Evolutionary conservation across 345 rosid genomes (phyloP).

Genomic region (Limnanthes douglasii): DNA sequence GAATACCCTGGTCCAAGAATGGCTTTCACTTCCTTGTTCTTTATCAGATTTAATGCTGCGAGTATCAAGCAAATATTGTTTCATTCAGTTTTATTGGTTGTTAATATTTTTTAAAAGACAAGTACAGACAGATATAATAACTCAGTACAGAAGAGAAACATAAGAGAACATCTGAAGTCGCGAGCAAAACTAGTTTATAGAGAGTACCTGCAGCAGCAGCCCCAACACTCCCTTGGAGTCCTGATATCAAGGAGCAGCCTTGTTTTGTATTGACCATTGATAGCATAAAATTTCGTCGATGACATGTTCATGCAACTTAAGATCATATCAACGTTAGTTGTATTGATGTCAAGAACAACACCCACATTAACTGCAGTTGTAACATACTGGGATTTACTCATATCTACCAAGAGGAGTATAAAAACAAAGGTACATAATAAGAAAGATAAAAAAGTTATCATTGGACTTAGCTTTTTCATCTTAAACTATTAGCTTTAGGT

Average conservation of each 20-base stretch:
- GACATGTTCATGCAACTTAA: constrained; percentile 13
- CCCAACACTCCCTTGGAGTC: constrained; percentile 11
- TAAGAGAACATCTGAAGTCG: not conserved
- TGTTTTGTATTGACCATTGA: constrained; percentile 10
- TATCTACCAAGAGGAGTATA: too few relatives aligned
- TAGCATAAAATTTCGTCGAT: constrained; percentile 12
- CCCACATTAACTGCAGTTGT: constrained; percentile 16
- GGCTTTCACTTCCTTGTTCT: constrained; percentile 35
- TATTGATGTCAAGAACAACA: constrained; percentile 18
- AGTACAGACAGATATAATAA: not conserved
- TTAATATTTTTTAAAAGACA: too few relatives aligned
- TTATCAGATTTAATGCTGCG: constrained; percentile 31
- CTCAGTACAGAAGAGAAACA: not conserved
- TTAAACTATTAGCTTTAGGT: too few relatives aligned
- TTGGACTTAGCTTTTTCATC: too few relatives aligned
- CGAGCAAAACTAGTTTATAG: not conserved
- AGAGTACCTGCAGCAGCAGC: constrained; percentile 23
- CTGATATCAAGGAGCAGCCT: constrained; percentile 10
- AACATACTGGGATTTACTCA: too few relatives aligned
- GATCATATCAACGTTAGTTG: constrained; percentile 6
- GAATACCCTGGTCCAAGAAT: constrained; percentile 40
- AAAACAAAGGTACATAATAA: too few relatives aligned
- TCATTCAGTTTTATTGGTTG: not conserved
- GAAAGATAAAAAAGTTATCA: too few relatives aligned
- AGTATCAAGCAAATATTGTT: constrained; percentile 7